Conservation (phyloP, 2,329 filamentous ascomycete genomes). For the Monosporascus sp. region DNA sequence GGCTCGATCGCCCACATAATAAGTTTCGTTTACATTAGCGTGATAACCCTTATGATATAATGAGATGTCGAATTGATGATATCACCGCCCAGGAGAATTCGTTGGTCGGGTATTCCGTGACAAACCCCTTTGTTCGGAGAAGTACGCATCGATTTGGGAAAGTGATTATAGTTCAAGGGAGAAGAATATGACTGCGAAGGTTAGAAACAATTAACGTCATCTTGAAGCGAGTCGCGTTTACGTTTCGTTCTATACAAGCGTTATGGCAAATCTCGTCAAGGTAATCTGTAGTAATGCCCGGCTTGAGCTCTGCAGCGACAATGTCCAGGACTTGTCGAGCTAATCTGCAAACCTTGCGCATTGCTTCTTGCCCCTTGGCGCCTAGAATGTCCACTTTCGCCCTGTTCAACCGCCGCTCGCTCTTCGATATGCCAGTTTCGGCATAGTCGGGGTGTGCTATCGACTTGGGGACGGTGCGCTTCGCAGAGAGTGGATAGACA, state of each 20-base stretch:
- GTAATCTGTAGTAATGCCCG: slow-evolving; percentile 70
- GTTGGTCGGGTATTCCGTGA: slow-evolving; percentile 90
- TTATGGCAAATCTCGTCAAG: slow-evolving; percentile 73
- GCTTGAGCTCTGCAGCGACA: slow-evolving; percentile 60
- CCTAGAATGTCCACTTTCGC: slow-evolving; percentile 61
- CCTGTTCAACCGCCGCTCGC: slow-evolving; percentile 38
- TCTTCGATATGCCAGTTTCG: slow-evolving; percentile 51
- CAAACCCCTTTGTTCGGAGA: slow-evolving; percentile 95
- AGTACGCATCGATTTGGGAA: slow-evolving; percentile 95
- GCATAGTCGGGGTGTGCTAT: slow-evolving; percentile 65
- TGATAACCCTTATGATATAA: slow-evolving; percentile 91
- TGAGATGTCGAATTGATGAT: slow-evolving; percentile 92
- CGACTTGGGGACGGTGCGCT: slow-evolving; percentile 51
- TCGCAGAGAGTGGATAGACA: slow-evolving; percentile 58
- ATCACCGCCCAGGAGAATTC: slow-evolving; percentile 79
- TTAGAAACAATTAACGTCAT: no score
- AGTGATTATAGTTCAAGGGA: slow-evolving; percentile 86
- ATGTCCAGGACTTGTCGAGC: slow-evolving; percentile 70
- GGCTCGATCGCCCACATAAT: slow-evolving; percentile 87
- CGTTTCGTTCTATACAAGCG: slow-evolving; percentile 67
- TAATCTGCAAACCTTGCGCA: slow-evolving; percentile 68
- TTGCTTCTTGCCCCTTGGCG: slow-evolving; percentile 60
- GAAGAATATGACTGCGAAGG: slow-evolving; percentile 74
- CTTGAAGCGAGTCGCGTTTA: slow-evolving; percentile 33
- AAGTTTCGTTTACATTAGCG: slow-evolving; percentile 93